Evolutionary conservation across 441 rosid species (phyloP), one percentile per base, ranked within the genome.

Genomic region (Flueggea neowawraea): DNA sequence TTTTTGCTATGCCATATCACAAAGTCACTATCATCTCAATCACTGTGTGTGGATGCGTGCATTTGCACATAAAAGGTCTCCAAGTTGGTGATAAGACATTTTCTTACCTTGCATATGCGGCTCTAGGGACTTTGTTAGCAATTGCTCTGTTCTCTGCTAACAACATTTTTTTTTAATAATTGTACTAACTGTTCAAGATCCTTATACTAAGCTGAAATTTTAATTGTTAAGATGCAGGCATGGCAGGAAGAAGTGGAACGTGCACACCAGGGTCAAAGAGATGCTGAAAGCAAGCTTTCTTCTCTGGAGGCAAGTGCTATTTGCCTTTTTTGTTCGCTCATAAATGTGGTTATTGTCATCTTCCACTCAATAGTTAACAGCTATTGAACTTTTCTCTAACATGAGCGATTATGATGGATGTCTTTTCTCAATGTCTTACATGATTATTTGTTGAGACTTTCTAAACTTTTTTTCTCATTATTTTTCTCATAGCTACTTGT

Each of bases 181-280:
- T 60, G 36, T 49, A 0, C 58, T 49, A 12, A 31, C 33, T 47
- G 36, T 48, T 31, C 7, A 13, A 12, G 41, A n/a, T 66, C 11
- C 41, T 16, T 48, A 31, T 55, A 62, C 49, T 62, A 55, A 61
- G 50, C 31, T 16, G 16, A 31, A 64, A 31, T 64, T 54, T 64
- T 17, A 56, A 70, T 60, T 57, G 48, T 67, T 62, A 75, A 84
- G 96, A 85, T 88, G 78, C 99, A 92, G 83, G 99, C 92, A 53
- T 88, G 90, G 96, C 98, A 92, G 72, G 94, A 90, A 65, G 98
- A 95, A 85, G 94, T 83, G 56, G 98, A 90, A 75, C 90, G 90
- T 61, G 96, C 98, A 66, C 94, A 87, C 73, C 95, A 81, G 67
- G 95, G 95, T 80, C 99, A 95, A 74, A 85, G 94, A 80, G 94